Evolutionary conservation across 352 stramenopile genomes (phyloP).

Genomic region (Pythium graminicola): DNA sequence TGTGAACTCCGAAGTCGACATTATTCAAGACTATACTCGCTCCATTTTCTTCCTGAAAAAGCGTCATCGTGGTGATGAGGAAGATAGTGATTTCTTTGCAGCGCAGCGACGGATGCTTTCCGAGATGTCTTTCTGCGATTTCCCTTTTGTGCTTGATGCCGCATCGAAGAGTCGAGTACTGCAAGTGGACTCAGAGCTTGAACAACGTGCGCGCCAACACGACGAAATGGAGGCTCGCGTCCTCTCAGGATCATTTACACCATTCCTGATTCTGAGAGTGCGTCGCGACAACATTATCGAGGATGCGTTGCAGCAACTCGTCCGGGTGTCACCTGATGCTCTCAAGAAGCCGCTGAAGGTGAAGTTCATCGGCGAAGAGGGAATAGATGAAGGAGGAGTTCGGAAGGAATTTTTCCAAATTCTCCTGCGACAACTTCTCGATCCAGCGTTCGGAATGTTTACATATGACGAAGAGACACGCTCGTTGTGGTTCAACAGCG

Average conservation of each 20-base stretch:
- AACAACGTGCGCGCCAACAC: slow-evolving; percentile 52
- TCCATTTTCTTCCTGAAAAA: slow-evolving; percentile 75
- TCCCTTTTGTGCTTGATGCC: slow-evolving; percentile 69
- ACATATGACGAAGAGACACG: slow-evolving; percentile 66
- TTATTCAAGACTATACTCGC: slow-evolving; percentile 67
- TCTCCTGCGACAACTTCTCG: slow-evolving; percentile 60
- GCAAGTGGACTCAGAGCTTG: slow-evolving; percentile 70
- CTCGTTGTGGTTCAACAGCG: slow-evolving; percentile 74
- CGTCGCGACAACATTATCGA: slow-evolving; percentile 70
- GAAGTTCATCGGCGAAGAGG: slow-evolving; percentile 80
- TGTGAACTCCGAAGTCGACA: slow-evolving; percentile 75
- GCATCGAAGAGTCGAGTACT: slow-evolving; percentile 72
- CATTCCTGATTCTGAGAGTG: slow-evolving; percentile 61
- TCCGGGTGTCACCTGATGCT: slow-evolving; percentile 48
- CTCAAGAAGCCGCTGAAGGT: slow-evolving; percentile 80
- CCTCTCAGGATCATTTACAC: slow-evolving; percentile 29
- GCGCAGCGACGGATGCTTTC: slow-evolving; percentile 56
- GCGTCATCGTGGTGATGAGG: slow-evolving; percentile 20
- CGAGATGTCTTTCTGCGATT: slow-evolving; percentile 79
- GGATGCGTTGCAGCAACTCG: slow-evolving; percentile 65
- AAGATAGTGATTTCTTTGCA: background rate
- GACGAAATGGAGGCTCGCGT: slow-evolving; percentile 44
- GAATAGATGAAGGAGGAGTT: slow-evolving; percentile 72
- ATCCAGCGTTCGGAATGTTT: slow-evolving; percentile 76
- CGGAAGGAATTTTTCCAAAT: slow-evolving; percentile 85